Evolutionary conservation across 2,329 filamentous ascomycete species (phyloP), one percentile per base, ranked within the genome.

Genomic region (Fusarium luffae): DNA sequence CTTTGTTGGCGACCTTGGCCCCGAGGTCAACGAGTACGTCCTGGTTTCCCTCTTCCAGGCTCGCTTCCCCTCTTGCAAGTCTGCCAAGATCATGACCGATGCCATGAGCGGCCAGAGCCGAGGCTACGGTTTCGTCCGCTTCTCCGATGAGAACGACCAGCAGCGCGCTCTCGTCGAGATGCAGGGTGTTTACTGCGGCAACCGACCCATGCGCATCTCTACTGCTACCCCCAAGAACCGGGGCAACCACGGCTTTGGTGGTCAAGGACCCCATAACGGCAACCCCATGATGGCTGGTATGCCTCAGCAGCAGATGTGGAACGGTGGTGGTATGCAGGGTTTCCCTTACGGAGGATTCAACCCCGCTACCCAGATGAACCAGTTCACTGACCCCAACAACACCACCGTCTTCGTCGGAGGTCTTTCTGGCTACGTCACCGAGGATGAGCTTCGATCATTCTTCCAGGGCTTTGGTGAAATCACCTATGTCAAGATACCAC

Each of bases 381-480:
- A 99, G 84, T 99, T 99, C 85, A 99, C 96, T 40, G 96, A 99
- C 77, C 96, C 96, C 14, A 99, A 99, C 88, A 99, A 99, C 85
- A 99, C 96, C 19, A 99, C 96, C 21, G 96, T 99, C 69, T 99
- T 99, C 77, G 96, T 99, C 58, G 96, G 96, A 72, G 96, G 96
- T 56, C 89, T 99, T 7, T 98, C 94, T 40, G 96, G 96, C 72
- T 99, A 99, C 77, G 96, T 99, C 68, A 99, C 96, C 49, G 96
- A 99, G 85, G 96, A 99, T 77, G 96, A 99, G 86, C 91, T 99
- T n/a, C 93, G 96, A 69, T 98, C 94, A 1, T 99, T 99, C 88
- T 99, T 99, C 91, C 96, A 99, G 82, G 96, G 96, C 75, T 99
- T 99, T 71, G 96, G 96, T 66, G 96, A 99, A 81, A 99, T 99